A percentile compares a stretch with the other conserved stretches of the same genome.
Conservation (phyloP, 2,329 filamentous ascomycete species). For the Aspergillus latus region DNA sequence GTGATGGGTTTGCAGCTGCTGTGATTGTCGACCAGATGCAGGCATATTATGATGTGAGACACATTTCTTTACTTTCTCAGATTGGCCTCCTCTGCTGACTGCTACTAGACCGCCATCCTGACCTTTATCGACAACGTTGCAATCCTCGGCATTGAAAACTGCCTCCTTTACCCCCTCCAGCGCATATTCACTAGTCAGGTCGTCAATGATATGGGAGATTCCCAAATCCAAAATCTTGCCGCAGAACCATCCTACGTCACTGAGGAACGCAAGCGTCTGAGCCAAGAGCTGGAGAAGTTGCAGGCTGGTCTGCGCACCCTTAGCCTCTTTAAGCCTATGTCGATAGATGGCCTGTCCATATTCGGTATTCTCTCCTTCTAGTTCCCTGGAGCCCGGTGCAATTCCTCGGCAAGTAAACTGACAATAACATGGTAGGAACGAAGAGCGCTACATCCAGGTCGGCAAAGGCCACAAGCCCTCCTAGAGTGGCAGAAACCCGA, state of each 20-base stretch:
- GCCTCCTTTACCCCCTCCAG: constrained; percentile 45
- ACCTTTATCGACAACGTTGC: constrained; percentile 52
- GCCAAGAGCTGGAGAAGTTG: constrained; percentile 22
- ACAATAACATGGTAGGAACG: too few relatives aligned
- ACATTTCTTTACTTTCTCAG: background rate
- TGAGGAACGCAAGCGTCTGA: constrained; percentile 19
- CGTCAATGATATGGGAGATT: constrained; percentile 39
- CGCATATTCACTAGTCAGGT: constrained; percentile 43
- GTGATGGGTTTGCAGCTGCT: constrained; percentile 38
- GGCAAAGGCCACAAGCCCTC: too few relatives aligned
- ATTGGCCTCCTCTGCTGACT: background rate
- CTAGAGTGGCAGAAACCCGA: too few relatives aligned
- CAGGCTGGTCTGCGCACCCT: constrained; percentile 12
- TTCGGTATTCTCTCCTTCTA: too few relatives aligned
- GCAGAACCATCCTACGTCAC: constrained; percentile 16
- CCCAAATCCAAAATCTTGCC: constrained; percentile 42
- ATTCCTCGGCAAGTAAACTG: too few relatives aligned
- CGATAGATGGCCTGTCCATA: background rate
- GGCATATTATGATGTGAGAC: constrained; percentile 27
- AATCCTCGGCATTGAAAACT: constrained; percentile 52
- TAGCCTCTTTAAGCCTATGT: background rate
- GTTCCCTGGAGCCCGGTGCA: background rate
- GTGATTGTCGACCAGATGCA: constrained; percentile 49
- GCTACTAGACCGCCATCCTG: constrained; percentile 33
- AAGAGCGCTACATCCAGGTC: too few relatives aligned